These are phyloP conservation scores for Scutellaria baicalensis DNA, from an alignment of 257 asterid species.

Conservation along the genomic window DNA sequence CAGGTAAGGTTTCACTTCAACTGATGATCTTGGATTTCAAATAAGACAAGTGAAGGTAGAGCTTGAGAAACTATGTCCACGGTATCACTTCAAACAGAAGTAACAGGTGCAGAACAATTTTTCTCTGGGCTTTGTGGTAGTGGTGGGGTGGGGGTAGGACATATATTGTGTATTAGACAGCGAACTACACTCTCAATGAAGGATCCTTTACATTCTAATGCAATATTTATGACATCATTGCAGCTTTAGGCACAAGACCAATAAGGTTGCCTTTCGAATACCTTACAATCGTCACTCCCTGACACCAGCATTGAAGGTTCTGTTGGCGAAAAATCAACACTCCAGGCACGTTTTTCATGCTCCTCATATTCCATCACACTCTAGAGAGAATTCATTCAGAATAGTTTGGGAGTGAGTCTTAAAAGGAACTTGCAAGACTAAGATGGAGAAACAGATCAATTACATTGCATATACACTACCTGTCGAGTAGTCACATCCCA, in stretches of 20 bases:
- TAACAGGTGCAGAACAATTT: no score
- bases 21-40: no score
- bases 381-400: conserved; percentile 21
- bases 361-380: conserved; percentile 93
- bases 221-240: neutral
- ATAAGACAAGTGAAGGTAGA: no score
- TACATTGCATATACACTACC: conserved; percentile 34
- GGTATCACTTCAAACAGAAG: no score
- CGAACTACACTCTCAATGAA: no score
- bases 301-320: conserved; percentile 91
- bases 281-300: conserved; percentile 96
- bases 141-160: no score
- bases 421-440: conserved; percentile 5
- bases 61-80: no score
- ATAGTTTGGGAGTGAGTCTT: neutral
- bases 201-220: neutral
- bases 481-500: conserved; percentile 91
- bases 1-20: no score
- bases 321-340: conserved; percentile 77
- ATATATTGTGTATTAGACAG: no score
- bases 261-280: conserved; percentile 5
- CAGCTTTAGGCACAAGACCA: neutral
- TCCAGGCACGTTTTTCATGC: conserved; percentile 95
- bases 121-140: no score
- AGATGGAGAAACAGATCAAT: neutral